Conservation (phyloP, 2,329 filamentous ascomycete species). For the Cercospora citrullina region DNA sequence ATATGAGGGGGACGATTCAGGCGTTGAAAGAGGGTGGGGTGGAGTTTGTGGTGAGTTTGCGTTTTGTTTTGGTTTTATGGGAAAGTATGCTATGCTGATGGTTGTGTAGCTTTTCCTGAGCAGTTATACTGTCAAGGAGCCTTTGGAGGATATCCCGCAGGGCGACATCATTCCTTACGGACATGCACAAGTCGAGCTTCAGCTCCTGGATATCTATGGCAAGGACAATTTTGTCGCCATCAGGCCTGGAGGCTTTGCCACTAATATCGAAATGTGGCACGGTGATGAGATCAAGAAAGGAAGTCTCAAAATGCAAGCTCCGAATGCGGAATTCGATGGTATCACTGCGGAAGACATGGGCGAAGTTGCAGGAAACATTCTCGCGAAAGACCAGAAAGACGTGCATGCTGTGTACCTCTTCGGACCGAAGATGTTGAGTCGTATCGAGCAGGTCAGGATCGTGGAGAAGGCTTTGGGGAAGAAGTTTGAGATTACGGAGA, state of each 20-base stretch:
- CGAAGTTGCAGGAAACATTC: constrained; percentile 43
- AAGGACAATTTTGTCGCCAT: constrained; percentile 43
- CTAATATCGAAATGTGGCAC: constrained; percentile 40
- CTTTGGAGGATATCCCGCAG: constrained; percentile 30
- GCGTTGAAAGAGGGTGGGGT: constrained; percentile 51
- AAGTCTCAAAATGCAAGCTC: constrained; percentile 38
- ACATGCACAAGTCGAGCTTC: constrained; percentile 51
- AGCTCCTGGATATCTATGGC: constrained; percentile 46
- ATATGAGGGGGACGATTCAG: constrained; percentile 44
- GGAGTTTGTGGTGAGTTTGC: constrained; percentile 40
- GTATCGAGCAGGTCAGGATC: constrained; percentile 33
- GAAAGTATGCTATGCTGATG: not conserved
- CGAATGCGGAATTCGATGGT: constrained; percentile 41
- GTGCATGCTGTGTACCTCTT: constrained; percentile 41
- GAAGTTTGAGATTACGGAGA: constrained; percentile 29
- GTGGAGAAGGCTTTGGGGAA: constrained; percentile 40
- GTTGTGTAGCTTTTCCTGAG: constrained; percentile 43
- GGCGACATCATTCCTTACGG: constrained; percentile 42
- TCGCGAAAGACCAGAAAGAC: constrained; percentile 39
- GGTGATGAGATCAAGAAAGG: constrained; percentile 35
- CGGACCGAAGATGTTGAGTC: constrained; percentile 41
- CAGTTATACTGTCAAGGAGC: constrained; percentile 39
- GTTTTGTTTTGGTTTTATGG: constrained; percentile 19
- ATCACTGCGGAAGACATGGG: constrained; percentile 51
- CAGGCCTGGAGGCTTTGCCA: constrained; percentile 49